A percentile compares a stretch with the other conserved stretches of the same genome.
These are phyloP conservation scores for Gossypium schwendimanii DNA, from an alignment of 441 rosid species.

Conservation along the genomic window DNA sequence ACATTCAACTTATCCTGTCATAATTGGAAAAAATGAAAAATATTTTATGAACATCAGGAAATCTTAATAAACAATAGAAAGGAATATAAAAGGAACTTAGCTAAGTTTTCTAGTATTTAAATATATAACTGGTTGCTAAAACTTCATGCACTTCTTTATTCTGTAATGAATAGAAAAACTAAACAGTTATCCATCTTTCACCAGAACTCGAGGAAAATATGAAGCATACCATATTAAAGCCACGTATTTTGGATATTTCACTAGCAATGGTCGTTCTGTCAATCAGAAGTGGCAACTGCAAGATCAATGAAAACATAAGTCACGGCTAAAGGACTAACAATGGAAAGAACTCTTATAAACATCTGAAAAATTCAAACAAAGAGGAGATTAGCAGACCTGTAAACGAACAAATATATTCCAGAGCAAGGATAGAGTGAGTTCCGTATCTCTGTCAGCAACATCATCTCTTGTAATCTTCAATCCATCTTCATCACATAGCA, in stretches of 20 bases:
- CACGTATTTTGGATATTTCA: slow-evolving; percentile 53
- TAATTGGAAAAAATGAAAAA: slow-evolving; percentile 1
- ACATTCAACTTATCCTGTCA: slow-evolving; percentile 33
- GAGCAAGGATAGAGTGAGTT: slow-evolving; percentile 67
- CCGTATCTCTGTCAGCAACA: slow-evolving; percentile 70
- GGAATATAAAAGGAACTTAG: slow-evolving; percentile 9
- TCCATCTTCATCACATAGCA: slow-evolving; percentile 64
- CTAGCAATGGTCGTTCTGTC: slow-evolving; percentile 38
- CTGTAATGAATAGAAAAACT: background rate
- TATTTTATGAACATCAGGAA: background rate
- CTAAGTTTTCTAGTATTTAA: background rate
- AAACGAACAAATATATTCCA: slow-evolving; percentile 85
- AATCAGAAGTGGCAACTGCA: slow-evolving; percentile 76
- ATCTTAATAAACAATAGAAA: background rate
- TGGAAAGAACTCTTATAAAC: background rate
- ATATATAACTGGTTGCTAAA: background rate
- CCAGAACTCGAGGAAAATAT: background rate
- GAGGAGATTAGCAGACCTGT: slow-evolving; percentile 44
- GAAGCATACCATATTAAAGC: slow-evolving; percentile 41
- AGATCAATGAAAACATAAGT: slow-evolving; percentile 10
- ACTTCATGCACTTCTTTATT: background rate
- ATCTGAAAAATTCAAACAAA: background rate
- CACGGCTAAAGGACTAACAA: slow-evolving; percentile 1
- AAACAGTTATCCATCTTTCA: background rate
- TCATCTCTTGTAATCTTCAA: slow-evolving; percentile 56